Percentiles rank a stretch among this genome's conserved stretches.
Conservation (phyloP, 805 yeast genomes). For the Ogataea pilisensis region DNA sequence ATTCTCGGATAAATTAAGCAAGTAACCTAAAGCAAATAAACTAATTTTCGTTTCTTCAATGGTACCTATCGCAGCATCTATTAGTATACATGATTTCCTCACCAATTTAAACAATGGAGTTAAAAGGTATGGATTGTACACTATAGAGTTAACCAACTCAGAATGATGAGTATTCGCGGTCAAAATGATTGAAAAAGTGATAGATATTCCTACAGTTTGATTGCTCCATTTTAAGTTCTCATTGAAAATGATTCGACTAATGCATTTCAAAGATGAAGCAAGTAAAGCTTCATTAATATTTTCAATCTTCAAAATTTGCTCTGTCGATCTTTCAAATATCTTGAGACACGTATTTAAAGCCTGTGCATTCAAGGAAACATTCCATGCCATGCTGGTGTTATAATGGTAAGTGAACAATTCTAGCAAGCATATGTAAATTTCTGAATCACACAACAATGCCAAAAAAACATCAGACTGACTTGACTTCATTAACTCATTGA, state of each 20-base stretch:
- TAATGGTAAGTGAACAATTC: neutral
- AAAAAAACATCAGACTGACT: constrained; percentile 1
- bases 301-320: neutral
- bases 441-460: neutral
- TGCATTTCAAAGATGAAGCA: neutral
- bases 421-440: constrained; percentile 2
- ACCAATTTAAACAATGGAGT: constrained; percentile 10
- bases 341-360: neutral
- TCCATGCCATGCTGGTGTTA: neutral
- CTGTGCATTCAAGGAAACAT: neutral
- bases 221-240: neutral
- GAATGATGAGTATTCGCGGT: constrained; percentile 4
- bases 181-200: constrained; percentile 12
- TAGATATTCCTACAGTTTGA: constrained; percentile 5
- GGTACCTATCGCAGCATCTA: constrained; percentile 2
- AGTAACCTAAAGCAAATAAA: constrained; percentile 19
- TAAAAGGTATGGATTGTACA: constrained; percentile 6
- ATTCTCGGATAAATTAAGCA: constrained; percentile 11
- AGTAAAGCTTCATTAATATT: neutral
- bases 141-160: neutral
- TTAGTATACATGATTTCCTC: constrained; percentile 8
- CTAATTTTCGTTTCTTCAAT: constrained; percentile 7
- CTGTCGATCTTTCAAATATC: neutral
- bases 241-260: neutral
- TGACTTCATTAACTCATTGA: constrained; percentile 1